Percentiles rank a stretch among this genome's conserved stretches.
Evolutionary conservation across 1,284 basidiomycete species (phyloP).

Genomic region (Violaceomyces palustris): DNA sequence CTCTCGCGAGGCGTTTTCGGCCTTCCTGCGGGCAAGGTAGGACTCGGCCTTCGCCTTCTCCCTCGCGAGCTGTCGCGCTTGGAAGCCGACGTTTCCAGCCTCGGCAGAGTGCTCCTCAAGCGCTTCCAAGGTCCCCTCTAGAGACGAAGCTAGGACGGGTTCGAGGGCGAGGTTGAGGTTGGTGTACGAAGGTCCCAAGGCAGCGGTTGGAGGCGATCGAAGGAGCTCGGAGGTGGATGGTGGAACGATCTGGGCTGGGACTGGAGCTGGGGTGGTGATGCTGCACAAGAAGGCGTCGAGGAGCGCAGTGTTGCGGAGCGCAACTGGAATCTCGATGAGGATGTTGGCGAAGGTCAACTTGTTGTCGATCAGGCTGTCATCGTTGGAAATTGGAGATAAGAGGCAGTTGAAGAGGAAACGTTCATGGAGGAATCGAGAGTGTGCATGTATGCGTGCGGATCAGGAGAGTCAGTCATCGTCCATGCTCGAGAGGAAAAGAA

Average conservation of each 20-base stretch:
- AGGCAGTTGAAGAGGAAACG: too few relatives aligned
- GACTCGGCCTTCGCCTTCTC: conserved; percentile 81
- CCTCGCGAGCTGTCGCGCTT: conserved; percentile 81
- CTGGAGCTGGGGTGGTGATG: conserved; percentile 58
- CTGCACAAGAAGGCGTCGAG: conserved; percentile 77
- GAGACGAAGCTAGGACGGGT: conserved; percentile 48
- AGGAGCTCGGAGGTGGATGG: conserved; percentile 32
- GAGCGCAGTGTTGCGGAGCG: conserved; percentile 79
- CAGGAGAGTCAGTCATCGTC: too few relatives aligned
- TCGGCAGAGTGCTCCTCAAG: conserved; percentile 49
- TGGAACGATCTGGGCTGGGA: conserved; percentile 43
- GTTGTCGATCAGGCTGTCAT: conserved; percentile 77
- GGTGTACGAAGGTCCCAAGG: conserved; percentile 41
- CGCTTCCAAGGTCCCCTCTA: conserved; percentile 49
- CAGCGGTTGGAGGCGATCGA: conserved; percentile 40
- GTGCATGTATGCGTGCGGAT: too few relatives aligned
- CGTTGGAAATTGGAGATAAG: too few relatives aligned
- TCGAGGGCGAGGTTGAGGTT: conserved; percentile 48
- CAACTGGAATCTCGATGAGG: conserved; percentile 82
- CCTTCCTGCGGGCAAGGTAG: conserved; percentile 57
- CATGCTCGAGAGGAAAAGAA: too few relatives aligned
- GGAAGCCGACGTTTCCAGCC: conserved; percentile 77
- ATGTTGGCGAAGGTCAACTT: conserved; percentile 84
- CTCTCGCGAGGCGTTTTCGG: conserved; percentile 78
- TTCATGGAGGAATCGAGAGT: too few relatives aligned